A percentile compares a stretch with the other conserved stretches of the same genome.
Conservation (phyloP, 352 stramenopile genomes). For the Globisporangium cylindrosporum region DNA sequence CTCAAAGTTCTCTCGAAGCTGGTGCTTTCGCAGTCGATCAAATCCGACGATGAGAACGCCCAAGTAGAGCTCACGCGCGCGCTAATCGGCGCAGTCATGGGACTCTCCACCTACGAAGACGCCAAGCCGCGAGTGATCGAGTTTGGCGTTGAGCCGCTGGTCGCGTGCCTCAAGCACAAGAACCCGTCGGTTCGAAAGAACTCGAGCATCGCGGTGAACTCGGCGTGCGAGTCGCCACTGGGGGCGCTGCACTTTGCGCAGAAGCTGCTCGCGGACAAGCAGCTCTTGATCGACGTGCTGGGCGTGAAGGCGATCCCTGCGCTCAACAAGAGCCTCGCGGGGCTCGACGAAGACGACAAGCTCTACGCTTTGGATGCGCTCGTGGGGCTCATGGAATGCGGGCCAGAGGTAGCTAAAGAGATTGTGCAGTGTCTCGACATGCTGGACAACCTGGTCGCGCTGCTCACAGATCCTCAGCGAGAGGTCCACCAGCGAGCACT, state of each 20-base stretch:
- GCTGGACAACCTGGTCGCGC: slow-evolving; percentile 38
- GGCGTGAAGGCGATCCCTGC: slow-evolving; percentile 44
- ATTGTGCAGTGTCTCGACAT: slow-evolving; percentile 55
- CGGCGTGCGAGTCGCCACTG: slow-evolving; percentile 52
- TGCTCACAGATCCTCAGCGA: slow-evolving; percentile 22
- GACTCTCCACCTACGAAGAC: slow-evolving; percentile 59
- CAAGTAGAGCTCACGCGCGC: slow-evolving; percentile 52
- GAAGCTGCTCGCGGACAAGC: slow-evolving; percentile 32
- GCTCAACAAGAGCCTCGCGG: slow-evolving; percentile 37
- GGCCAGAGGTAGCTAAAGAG: slow-evolving; percentile 26
- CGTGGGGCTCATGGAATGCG: slow-evolving; percentile 24
- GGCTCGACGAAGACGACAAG: slow-evolving; percentile 44
- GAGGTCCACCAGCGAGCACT: slow-evolving; percentile 24
- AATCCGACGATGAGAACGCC: slow-evolving; percentile 33
- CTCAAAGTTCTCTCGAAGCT: slow-evolving; percentile 51
- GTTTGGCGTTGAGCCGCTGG: slow-evolving; percentile 64
- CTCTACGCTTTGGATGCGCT: slow-evolving; percentile 39
- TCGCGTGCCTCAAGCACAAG: slow-evolving; percentile 50
- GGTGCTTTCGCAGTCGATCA: slow-evolving; percentile 42
- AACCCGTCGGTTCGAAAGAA: slow-evolving; percentile 41
- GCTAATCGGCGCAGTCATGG: slow-evolving; percentile 58
- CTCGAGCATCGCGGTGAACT: slow-evolving; percentile 58
- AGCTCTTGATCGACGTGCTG: slow-evolving; percentile 53
- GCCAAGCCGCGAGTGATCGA: slow-evolving; percentile 69
- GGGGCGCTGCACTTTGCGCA: slow-evolving; percentile 42